Percentiles rank a stretch among this genome's conserved stretches.
Conservation (phyloP, 228 moss, liverwort and hornwort genomes). For the Sphagnum magellanicum region DNA sequence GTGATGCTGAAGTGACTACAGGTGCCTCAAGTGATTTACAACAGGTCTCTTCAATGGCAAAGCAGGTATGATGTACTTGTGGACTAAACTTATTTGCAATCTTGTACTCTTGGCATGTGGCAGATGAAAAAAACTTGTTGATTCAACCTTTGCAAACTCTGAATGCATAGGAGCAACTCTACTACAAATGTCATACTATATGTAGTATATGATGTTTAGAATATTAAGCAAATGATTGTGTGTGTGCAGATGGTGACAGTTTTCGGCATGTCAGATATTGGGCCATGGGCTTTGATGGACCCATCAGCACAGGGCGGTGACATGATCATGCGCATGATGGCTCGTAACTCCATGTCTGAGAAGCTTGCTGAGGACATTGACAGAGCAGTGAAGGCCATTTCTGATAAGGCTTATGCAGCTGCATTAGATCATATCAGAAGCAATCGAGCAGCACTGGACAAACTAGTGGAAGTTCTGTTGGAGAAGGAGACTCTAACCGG, state of each 20-base stretch:
- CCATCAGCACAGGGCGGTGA: constrained; percentile 57
- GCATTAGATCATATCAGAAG: constrained; percentile 36
- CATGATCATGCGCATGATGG: constrained; percentile 69
- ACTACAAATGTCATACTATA: no score
- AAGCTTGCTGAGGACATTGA: constrained; percentile 59
- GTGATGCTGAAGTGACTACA: constrained; percentile 48
- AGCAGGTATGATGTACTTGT: constrained; percentile 25
- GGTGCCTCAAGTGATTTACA: constrained; percentile 51
- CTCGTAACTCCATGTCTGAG: constrained; percentile 59
- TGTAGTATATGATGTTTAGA: no score
- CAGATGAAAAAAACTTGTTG: no score
- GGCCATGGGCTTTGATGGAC: constrained; percentile 62
- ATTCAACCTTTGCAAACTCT: no score
- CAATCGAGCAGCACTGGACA: constrained; percentile 48
- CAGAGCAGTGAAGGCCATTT: constrained; percentile 39
- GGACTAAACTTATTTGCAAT: no score
- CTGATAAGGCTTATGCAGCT: constrained; percentile 35
- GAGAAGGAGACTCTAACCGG: constrained; percentile 55
- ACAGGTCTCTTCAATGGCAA: constrained; percentile 58
- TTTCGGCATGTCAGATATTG: constrained; percentile 62
- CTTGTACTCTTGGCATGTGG: no score
- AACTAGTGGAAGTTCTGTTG: constrained; percentile 48
- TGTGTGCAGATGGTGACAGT: constrained; percentile 49
- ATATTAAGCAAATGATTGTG: neutral
- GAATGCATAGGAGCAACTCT: no score